Base-by-base conservation (phyloP, 805 yeast genomes). In the Millerozyma acaciae region DNA sequence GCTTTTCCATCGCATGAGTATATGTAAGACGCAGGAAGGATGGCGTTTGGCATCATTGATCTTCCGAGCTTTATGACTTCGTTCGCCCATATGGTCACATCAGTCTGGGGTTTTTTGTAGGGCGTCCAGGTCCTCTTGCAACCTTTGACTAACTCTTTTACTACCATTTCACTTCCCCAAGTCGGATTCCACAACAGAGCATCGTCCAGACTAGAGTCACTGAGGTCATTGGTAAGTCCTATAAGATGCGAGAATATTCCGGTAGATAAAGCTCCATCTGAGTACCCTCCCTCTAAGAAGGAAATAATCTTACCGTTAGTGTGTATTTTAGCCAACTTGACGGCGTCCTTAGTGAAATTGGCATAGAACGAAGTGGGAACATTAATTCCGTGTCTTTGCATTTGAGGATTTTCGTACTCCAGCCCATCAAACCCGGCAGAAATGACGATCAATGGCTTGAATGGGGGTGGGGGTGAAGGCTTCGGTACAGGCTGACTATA, bases 351-450 rank as follows among this genome's bases (percentile, higher is more conserved):
- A 4, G 94, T 80, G 49, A 85, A 84, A 26, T 68, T 69, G 13
- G 84, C 71, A 52, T 80, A 85, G 49, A 86, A 85, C 13, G 80
- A 73, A 0, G 94, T 84, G 3, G 95, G 95, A 8, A 85, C 87
- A 47, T 80, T 78, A 16, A 82, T 85, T 0, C 77, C 76, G 53
- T 86, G 95, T 34, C 95, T 65, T 56, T 85, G 95, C 95, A 85
- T 86, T 31, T 80, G 75, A n/a, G 76, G 75, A 37, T 78, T 79
- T 51, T 85, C 95, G 54, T 73, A 80, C 51, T 85, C 95, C 12
- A 84, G 78, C 2, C 93, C 94, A 59, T 85, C 95, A 53, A 85
- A 86, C 2, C 95, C 95, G 0, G 95, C 89, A 27, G 94, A 84
- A 1, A 85, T 68, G n/a, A 81, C 70, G 3, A 86, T 75, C 38